Conservation (phyloP, 805 yeast species). For the Pichia deserticola region DNA sequence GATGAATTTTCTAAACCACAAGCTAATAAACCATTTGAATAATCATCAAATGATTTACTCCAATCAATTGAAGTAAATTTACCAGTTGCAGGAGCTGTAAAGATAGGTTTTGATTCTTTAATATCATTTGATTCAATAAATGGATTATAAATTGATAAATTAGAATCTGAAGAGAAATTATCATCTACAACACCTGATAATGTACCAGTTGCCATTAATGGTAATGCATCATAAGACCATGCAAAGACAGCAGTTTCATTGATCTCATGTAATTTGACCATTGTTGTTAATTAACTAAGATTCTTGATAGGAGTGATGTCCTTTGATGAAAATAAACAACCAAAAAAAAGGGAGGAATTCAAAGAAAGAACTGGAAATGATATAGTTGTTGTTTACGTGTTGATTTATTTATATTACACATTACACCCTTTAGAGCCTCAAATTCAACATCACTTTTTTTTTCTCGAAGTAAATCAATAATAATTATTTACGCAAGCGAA, state of each 20-base stretch:
- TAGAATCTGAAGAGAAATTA: conserved; percentile 70
- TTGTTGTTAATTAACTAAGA: conserved; percentile 14
- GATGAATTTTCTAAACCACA: conserved; percentile 86
- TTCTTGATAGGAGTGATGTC: too few relatives aligned
- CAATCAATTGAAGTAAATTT: conserved; percentile 79
- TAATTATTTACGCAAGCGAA: too few relatives aligned
- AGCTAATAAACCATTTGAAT: conserved; percentile 56
- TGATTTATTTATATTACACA: too few relatives aligned
- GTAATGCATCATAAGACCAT: conserved; percentile 76
- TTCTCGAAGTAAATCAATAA: not conserved
- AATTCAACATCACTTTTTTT: not conserved
- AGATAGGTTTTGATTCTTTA: conserved; percentile 35
- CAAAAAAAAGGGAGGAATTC: too few relatives aligned
- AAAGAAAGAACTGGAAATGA: too few relatives aligned
- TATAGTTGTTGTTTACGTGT: not conserved
- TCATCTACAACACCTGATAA: conserved; percentile 95
- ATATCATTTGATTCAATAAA: conserved; percentile 31
- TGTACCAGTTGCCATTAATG: conserved; percentile 82
- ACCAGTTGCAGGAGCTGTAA: conserved; percentile 41
- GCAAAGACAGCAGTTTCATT: conserved; percentile 90
- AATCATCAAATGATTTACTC: conserved; percentile 50
- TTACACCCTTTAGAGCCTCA: not conserved
- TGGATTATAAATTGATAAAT: conserved; percentile 75
- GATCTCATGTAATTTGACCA: conserved; percentile 83
- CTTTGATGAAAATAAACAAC: too few relatives aligned